These are phyloP conservation scores for Brachypodium distachyon DNA, from an alignment of 202 grass and related monocot species.

Conservation along the genomic window DNA sequence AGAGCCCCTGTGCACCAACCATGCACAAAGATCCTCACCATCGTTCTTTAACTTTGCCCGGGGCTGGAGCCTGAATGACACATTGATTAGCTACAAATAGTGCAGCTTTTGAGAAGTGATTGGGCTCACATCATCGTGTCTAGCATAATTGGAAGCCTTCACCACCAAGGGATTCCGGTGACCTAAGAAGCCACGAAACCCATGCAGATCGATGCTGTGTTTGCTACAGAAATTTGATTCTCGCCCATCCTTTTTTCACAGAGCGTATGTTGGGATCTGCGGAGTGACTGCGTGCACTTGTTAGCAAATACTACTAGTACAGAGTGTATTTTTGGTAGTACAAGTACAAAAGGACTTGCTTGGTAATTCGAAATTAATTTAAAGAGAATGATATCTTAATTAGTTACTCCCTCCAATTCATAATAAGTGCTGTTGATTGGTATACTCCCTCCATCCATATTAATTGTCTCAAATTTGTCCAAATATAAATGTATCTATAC, in stretches of 20 bases:
- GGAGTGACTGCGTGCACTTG: too few species aligned
- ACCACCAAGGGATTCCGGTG: slow-evolving; percentile 24
- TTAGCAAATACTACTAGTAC: too few species aligned
- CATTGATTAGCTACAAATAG: neutral
- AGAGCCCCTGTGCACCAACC: slow-evolving; percentile 4
- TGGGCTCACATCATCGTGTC: slow-evolving; percentile 34
- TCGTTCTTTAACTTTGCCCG: neutral
- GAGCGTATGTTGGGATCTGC: neutral
- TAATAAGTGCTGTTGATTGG: too few species aligned
- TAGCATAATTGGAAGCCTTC: slow-evolving; percentile 5
- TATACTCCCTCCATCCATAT: too few species aligned
- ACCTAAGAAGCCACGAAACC: slow-evolving; percentile 14
- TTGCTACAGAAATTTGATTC: neutral
- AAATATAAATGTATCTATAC: too few species aligned
- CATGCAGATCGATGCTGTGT: neutral
- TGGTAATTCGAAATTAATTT: too few species aligned
- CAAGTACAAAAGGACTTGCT: too few species aligned
- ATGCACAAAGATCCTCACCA: neutral
- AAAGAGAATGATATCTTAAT: too few species aligned
- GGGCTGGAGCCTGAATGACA: neutral
- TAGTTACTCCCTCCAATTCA: too few species aligned
- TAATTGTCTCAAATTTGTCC: too few species aligned
- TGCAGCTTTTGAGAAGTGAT: slow-evolving; percentile 35
- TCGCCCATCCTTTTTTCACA: neutral
- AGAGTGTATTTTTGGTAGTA: too few species aligned